Evolutionary conservation across 805 yeast genomes (phyloP).

Genomic region (Yarrowia porcina): DNA sequence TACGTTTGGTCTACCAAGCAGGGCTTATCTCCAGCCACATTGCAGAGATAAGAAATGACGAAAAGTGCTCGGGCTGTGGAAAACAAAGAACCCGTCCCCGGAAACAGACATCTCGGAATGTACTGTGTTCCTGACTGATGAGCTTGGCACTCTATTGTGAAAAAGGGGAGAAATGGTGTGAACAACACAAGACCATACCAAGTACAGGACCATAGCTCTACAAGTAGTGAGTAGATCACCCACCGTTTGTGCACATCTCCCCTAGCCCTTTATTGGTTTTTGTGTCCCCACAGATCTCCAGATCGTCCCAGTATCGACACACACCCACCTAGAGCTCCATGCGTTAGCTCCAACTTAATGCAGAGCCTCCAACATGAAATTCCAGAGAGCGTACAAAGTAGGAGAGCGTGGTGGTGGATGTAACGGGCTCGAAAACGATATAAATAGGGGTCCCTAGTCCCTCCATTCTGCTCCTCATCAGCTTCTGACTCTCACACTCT

Average conservation of each 20-base stretch:
- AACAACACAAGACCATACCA: neutral
- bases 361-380: neutral
- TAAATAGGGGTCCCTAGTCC: neutral
- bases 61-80: neutral
- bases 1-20: neutral
- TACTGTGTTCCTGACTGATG: neutral
- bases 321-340: neutral
- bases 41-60: slow-evolving; percentile 7
- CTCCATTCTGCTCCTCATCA: neutral
- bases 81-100: neutral
- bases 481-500: slow-evolving; percentile 8
- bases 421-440: neutral
- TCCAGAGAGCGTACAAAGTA: neutral
- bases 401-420: neutral
- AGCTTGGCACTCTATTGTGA: neutral
- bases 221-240: no score
- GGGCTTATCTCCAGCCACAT: slow-evolving; percentile 11
- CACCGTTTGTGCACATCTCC: no score
- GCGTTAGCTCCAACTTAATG: neutral
- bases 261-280: neutral
- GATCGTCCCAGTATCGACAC: neutral
- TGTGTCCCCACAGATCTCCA: slow-evolving; percentile 20
- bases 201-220: no score
- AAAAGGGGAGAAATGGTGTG: no score
- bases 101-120: neutral